Evolutionary conservation across 805 yeast genomes (phyloP).

Genomic region (Ogataea pignaliae): DNA sequence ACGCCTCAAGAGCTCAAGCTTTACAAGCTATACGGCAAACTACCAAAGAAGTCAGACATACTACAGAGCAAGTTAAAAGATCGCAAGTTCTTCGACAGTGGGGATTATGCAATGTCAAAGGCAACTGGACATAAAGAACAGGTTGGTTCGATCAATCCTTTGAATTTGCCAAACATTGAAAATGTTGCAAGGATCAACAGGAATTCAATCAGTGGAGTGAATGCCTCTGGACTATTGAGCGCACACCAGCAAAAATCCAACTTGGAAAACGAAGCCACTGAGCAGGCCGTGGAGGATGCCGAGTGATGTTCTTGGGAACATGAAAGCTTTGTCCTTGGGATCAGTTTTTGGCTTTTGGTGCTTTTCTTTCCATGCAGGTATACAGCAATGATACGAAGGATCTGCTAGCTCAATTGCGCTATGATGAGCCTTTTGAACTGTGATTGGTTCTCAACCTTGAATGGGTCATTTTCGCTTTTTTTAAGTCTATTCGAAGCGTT

Average conservation of each 20-base stretch:
- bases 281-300: slow-evolving; percentile 22
- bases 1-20: slow-evolving; percentile 78
- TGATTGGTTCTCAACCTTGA: no score
- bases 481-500: no score
- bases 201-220: slow-evolving; percentile 50
- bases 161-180: slow-evolving; percentile 52
- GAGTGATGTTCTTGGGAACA: not conserved
- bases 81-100: slow-evolving; percentile 88
- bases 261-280: slow-evolving; percentile 50
- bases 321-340: not conserved
- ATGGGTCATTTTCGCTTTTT: no score
- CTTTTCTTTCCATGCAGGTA: not conserved
- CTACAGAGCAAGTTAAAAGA: slow-evolving; percentile 75
- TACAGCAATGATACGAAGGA: no score
- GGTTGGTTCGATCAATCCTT: slow-evolving; percentile 29
- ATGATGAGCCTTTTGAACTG: no score
- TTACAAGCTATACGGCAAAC: slow-evolving; percentile 76
- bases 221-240: slow-evolving; percentile 30
- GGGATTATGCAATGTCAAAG: slow-evolving; percentile 85
- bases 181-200: slow-evolving; percentile 57
- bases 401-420: no score
- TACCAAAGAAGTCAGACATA: slow-evolving; percentile 77
- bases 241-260: slow-evolving; percentile 51
- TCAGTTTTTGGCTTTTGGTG: not conserved
- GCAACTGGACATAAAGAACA: slow-evolving; percentile 44